Evolutionary conservation across 2,329 filamentous ascomycete species (phyloP), one percentile per base, ranked within the genome.

Genomic region (Aspergillus neotritici): DNA sequence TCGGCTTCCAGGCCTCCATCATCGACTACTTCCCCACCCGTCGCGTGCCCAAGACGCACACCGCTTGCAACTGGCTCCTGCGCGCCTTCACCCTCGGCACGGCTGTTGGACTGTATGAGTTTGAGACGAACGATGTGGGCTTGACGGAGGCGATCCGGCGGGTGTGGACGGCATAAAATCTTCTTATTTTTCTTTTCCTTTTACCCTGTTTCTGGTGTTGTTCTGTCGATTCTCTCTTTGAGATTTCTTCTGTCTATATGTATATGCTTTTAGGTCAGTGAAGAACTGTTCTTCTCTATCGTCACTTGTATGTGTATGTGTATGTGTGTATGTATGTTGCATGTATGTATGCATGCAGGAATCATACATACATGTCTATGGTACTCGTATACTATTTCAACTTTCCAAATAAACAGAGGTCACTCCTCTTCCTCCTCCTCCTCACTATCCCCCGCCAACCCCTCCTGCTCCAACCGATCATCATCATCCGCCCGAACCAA

Each of bases 91-190:
- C 94, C 9, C 75, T 91, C 46, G 73, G 87, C 40, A 87, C 90
- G 50, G 89, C 86, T 39, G 77, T 95, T 53, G 90, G 90, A 45
- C 77, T 97, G 61, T 98, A 98, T 72, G 91, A 97, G 70, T 97
- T 97, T 61, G 93, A 98, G 82, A 98, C 93, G 28, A 97, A 96
- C 64, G 93, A 98, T 57, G 88, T 98, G 40, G 93, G 93, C 54
- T 68, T 98, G 47, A 95, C 89, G 7, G 91, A 94, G 77, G 84
- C 83, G 28, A 77, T 96, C 54, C 88, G 86, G 78, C 80, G 86
- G 64, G 74, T 97, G 50, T 98, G 93, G 93, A 87, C 78, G 61
- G 91, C 93, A 60, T 69, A 63, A 57, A 62, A 51, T 51, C n/a
- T n/a, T n/a, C n/a, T 42, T 43, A 54, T 43, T 54, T 55, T 50